phyloP scores from a whole-genome alignment of 73 alveolate genomes.

The Breviolum minutum region DNA sequence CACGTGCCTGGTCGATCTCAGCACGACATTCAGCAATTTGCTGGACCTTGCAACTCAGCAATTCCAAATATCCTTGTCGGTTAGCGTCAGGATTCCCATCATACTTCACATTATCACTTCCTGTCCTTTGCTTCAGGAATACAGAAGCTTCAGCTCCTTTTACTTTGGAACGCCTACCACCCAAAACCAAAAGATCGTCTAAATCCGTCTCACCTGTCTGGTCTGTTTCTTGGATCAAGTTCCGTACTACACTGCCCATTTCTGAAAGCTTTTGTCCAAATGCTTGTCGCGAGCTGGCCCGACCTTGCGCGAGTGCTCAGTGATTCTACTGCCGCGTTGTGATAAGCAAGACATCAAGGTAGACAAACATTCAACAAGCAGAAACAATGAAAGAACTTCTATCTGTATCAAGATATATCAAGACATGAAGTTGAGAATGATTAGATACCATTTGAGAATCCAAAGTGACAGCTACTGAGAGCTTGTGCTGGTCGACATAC shows the following conservation, averaged over 20 bases:
- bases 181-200: neutral
- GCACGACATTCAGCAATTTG: conserved; percentile 76
- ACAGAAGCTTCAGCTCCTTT: too few species aligned
- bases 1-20: conserved; percentile 61
- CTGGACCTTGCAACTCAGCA: conserved; percentile 11
- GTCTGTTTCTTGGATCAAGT: neutral
- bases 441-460: too few species aligned
- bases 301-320: neutral
- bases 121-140: too few species aligned
- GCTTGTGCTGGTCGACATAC: too few species aligned
- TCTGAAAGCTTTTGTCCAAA: conserved; percentile 60
- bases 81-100: too few species aligned
- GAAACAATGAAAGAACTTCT: too few species aligned
- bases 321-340: neutral
- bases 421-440: too few species aligned
- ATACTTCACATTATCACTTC: too few species aligned
- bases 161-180: neutral
- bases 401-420: neutral
- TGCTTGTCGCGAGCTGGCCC: conserved; percentile 51
- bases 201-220: neutral
- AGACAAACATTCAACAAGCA: too few species aligned
- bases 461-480: too few species aligned
- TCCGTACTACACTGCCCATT: conserved; percentile 44
- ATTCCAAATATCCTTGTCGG: too few species aligned
- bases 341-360: too few species aligned